phyloP scores from a whole-genome alignment of 1,139 yeast genomes.

The Yamadazyma friedrichii region DNA sequence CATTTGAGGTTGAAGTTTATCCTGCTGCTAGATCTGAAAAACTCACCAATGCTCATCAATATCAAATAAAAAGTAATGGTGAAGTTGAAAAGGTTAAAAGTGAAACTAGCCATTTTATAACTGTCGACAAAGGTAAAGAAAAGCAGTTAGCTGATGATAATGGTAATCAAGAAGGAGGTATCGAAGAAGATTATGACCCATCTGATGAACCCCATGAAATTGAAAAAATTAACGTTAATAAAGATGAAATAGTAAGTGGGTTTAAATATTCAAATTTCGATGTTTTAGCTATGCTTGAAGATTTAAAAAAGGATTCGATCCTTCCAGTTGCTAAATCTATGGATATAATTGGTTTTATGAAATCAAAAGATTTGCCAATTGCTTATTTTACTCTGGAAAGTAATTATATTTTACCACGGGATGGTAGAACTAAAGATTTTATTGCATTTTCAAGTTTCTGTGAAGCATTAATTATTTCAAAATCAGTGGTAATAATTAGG shows the following conservation, averaged over 20 bases:
- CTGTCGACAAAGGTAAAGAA: constrained; percentile 9
- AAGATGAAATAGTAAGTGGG: constrained; percentile 42
- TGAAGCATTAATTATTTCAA: constrained; percentile 48
- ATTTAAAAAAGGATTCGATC: constrained; percentile 42
- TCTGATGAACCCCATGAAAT: not conserved
- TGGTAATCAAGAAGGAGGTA: constrained; percentile 13
- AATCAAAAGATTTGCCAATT: constrained; percentile 46
- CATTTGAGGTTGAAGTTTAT: constrained; percentile 58
- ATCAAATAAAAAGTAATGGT: constrained; percentile 17
- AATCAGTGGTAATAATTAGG: constrained; percentile 59
- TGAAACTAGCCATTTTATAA: constrained; percentile 23
- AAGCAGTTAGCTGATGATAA: constrained; percentile 19
- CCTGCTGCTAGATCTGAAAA: constrained; percentile 59
- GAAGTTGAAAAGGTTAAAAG: constrained; percentile 18
- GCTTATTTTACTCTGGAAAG: constrained; percentile 63
- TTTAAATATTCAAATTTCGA: constrained; percentile 66
- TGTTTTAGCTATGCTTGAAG: constrained; percentile 34
- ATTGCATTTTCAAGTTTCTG: constrained; percentile 54
- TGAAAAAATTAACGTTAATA: constrained; percentile 7
- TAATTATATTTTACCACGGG: constrained; percentile 50
- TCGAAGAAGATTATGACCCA: constrained; percentile 17
- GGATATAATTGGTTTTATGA: constrained; percentile 65
- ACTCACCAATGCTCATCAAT: constrained; percentile 31
- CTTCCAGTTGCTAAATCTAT: constrained; percentile 49
- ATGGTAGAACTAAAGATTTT: constrained; percentile 33